Evolutionary conservation across 106 monocot genomes (phyloP).

Genomic region (Amphibolis antarctica): DNA sequence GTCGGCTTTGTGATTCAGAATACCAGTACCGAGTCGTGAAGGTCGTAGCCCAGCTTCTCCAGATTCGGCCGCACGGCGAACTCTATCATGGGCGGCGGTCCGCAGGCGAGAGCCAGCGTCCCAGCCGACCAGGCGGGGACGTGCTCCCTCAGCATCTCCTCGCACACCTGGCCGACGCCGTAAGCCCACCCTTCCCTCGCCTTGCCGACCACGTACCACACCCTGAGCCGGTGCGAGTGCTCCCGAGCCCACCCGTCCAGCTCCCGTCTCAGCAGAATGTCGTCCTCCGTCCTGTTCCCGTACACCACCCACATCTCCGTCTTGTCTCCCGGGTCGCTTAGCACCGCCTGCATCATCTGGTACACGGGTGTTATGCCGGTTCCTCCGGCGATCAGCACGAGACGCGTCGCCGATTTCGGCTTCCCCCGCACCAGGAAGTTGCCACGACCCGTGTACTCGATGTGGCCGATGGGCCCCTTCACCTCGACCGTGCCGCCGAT

Average conservation of each 20-base stretch:
- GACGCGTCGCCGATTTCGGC: slow-evolving; percentile 28
- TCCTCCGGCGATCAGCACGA: slow-evolving; percentile 88
- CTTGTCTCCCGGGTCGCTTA: slow-evolving; percentile 46
- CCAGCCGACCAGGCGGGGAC: slow-evolving; percentile 33
- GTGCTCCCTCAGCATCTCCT: slow-evolving; percentile 47
- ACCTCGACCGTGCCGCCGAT: slow-evolving; percentile 44
- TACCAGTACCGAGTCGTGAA: slow-evolving; percentile 20
- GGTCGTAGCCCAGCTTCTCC: slow-evolving; percentile 64
- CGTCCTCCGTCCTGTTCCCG: slow-evolving; percentile 73
- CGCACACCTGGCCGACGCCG: slow-evolving; percentile 46
- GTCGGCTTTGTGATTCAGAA: no score
- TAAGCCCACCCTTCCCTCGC: slow-evolving; percentile 47
- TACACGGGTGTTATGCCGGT: slow-evolving; percentile 90
- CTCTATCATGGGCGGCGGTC: slow-evolving; percentile 80
- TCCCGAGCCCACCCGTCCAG: slow-evolving; percentile 55
- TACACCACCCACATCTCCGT: slow-evolving; percentile 84
- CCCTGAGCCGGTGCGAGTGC: slow-evolving; percentile 42
- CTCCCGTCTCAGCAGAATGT: slow-evolving; percentile 64
- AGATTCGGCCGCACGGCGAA: slow-evolving; percentile 49
- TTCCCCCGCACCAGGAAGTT: slow-evolving; percentile 57
- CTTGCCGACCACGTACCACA: slow-evolving; percentile 68
- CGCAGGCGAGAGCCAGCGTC: slow-evolving; percentile 58
- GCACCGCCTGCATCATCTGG: slow-evolving; percentile 81
- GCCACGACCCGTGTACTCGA: slow-evolving; percentile 78
- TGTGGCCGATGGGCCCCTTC: slow-evolving; percentile 81